Conservation (phyloP, 2,329 filamentous ascomycete genomes). For the Pochonia chlamydosporia region DNA sequence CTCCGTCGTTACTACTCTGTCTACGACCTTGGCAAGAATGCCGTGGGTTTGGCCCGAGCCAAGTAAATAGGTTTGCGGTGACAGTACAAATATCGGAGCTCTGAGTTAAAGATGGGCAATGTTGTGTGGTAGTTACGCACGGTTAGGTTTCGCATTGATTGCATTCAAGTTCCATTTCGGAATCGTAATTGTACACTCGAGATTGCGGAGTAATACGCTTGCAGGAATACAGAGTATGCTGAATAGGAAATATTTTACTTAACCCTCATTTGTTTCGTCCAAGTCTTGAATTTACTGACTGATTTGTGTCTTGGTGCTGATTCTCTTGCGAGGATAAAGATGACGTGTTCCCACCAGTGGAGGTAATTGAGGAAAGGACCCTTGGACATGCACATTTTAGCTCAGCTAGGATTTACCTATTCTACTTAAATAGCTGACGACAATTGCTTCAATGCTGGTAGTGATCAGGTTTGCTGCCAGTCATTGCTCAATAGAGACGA, state of each 20-base stretch:
- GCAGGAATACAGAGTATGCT: background rate
- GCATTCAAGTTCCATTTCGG: background rate
- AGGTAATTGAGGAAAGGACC: background rate
- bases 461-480: no score
- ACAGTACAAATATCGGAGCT: background rate
- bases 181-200: background rate
- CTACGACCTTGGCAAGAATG: conserved; percentile 86
- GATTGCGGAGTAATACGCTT: background rate
- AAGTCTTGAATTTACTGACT: no score
- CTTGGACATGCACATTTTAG: no score
- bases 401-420: no score
- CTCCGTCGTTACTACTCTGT: conserved; percentile 88
- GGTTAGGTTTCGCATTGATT: background rate
- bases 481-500: no score
- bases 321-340: no score
- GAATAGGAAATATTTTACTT: no score
- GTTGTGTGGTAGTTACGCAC: background rate
- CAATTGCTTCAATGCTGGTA: no score
- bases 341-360: no score
- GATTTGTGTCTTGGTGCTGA: no score
- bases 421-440: no score
- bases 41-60: conserved; percentile 82
- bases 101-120: background rate
- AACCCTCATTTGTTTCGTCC: no score
- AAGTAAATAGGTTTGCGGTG: conserved; percentile 41